Percentiles rank a stretch among this genome's conserved stretches.
phyloP scores from a whole-genome alignment of 768 basidiomycete species.

The Coprinellus micaceus region DNA sequence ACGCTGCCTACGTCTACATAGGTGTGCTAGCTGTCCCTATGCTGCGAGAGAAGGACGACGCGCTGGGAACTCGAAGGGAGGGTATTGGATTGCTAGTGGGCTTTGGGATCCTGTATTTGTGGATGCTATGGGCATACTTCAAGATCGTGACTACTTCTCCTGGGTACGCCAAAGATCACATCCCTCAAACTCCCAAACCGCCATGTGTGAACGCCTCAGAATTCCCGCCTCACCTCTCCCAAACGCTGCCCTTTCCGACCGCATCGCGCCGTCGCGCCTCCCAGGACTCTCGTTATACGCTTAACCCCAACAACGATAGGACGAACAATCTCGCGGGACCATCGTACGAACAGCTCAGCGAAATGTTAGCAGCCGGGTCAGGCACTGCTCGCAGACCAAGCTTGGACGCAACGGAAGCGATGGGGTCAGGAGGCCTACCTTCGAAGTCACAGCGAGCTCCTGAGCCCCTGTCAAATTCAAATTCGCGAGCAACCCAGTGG shows the following conservation, averaged over 20 bases:
- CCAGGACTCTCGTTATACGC: neutral
- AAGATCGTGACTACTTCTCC: constrained; percentile 65
- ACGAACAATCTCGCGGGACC: constrained; percentile 35
- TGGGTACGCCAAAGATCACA: constrained; percentile 63
- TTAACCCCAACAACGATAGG: neutral
- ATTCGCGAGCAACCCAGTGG: too few relatives aligned
- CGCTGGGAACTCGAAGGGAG: constrained; percentile 44
- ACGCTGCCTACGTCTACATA: constrained; percentile 76
- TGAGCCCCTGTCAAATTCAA: too few relatives aligned
- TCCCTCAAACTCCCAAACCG: constrained; percentile 7
- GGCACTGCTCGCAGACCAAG: neutral
- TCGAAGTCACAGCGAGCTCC: too few relatives aligned
- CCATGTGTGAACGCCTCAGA: neutral
- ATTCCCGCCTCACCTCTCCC: neutral
- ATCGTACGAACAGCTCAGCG: constrained; percentile 36
- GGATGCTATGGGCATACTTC: constrained; percentile 77
- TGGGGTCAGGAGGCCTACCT: too few relatives aligned
- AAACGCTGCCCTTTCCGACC: neutral
- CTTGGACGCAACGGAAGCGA: too few relatives aligned
- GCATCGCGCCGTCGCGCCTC: neutral
- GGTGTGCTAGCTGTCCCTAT: constrained; percentile 68
- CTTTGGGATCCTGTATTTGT: constrained; percentile 59
- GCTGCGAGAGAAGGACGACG: constrained; percentile 44
- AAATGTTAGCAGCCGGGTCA: neutral
- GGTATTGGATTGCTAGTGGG: constrained; percentile 66